These are phyloP conservation scores for Trichophyton rubrum DNA, from an alignment of 2,329 filamentous ascomycete species.

Conservation along the genomic window DNA sequence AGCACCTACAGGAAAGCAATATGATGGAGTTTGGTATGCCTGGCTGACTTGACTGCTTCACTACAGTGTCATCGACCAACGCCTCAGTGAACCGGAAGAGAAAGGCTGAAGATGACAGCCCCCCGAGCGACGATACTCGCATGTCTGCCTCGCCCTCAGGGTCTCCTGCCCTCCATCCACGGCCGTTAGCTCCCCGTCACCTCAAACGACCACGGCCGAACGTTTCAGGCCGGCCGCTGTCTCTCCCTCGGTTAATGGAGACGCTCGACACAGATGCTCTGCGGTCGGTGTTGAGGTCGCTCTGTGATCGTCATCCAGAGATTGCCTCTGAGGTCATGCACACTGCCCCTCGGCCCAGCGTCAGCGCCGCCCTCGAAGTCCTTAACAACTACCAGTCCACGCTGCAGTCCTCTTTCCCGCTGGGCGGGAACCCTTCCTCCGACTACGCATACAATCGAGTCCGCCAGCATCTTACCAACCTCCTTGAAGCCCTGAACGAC, in stretches of 20 bases:
- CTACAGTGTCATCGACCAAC: slow-evolving; percentile 29
- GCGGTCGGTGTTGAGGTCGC: slow-evolving; percentile 71
- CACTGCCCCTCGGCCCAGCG: slow-evolving; percentile 75
- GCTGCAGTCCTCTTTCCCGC: slow-evolving; percentile 69
- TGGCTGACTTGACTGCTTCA: slow-evolving; percentile 8
- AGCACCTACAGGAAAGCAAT: slow-evolving; percentile 8
- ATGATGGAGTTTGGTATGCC: neutral
- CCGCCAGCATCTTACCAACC: slow-evolving; percentile 61
- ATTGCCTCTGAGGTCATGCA: slow-evolving; percentile 74
- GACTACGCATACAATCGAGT: slow-evolving; percentile 95
- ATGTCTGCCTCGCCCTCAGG: slow-evolving; percentile 81
- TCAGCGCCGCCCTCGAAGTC: slow-evolving; percentile 66
- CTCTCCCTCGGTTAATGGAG: slow-evolving; percentile 71
- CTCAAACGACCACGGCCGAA: slow-evolving; percentile 58
- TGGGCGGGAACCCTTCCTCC: slow-evolving; percentile 67
- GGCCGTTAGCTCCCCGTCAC: slow-evolving; percentile 56
- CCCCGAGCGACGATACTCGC: slow-evolving; percentile 49
- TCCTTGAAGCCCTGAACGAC: slow-evolving; percentile 82
- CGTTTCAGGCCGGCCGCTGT: slow-evolving; percentile 51
- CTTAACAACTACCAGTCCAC: slow-evolving; percentile 68
- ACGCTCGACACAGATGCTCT: slow-evolving; percentile 79
- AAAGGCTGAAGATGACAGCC: slow-evolving; percentile 65
- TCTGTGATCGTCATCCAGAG: slow-evolving; percentile 80
- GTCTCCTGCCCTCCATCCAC: slow-evolving; percentile 62
- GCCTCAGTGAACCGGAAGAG: slow-evolving; percentile 53